Conservation (phyloP, 108 stramenopile species). For the Cyclotella kingstonii region DNA sequence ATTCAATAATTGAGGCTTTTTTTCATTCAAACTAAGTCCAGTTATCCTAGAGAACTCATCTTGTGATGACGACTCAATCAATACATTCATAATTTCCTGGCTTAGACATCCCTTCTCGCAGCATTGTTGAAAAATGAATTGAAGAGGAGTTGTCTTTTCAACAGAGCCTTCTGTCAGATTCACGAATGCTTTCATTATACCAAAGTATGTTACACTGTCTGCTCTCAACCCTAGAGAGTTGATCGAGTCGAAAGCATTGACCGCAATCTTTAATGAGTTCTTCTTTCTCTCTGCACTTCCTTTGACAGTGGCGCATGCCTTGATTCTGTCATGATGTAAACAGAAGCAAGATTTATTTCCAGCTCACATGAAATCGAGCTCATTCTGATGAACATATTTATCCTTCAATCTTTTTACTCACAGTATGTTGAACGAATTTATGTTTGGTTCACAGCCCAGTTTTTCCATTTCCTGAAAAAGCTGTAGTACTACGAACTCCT, state of each 20-base stretch:
- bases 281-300: slow-evolving; percentile 13
- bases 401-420: slow-evolving; percentile 25
- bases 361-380: not conserved
- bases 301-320: slow-evolving; percentile 21
- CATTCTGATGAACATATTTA: too few relatives aligned
- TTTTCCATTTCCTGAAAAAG: slow-evolving; percentile 38
- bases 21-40: slow-evolving; percentile 1
- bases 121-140: slow-evolving; percentile 25
- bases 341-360: not conserved
- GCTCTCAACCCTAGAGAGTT: slow-evolving; percentile 24
- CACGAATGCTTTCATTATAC: slow-evolving; percentile 34
- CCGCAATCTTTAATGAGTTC: slow-evolving; percentile 36
- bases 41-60: slow-evolving; percentile 23
- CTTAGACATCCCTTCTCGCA: slow-evolving; percentile 40
- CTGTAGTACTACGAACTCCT: slow-evolving; percentile 19
- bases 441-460: slow-evolving; percentile 21
- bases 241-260: slow-evolving; percentile 26
- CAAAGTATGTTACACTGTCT: slow-evolving; percentile 37
- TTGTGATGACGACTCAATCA: slow-evolving; percentile 15
- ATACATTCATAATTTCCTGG: slow-evolving; percentile 32
- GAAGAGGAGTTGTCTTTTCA: slow-evolving; percentile 10
- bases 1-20: not conserved
- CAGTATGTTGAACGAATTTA: slow-evolving; percentile 42
- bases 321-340: slow-evolving; percentile 14
- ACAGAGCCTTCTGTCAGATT: slow-evolving; percentile 23